These are phyloP conservation scores for Hyaloscypha bicolor DNA, from an alignment of 495 filamentous ascomycete genomes.

Conservation along the genomic window DNA sequence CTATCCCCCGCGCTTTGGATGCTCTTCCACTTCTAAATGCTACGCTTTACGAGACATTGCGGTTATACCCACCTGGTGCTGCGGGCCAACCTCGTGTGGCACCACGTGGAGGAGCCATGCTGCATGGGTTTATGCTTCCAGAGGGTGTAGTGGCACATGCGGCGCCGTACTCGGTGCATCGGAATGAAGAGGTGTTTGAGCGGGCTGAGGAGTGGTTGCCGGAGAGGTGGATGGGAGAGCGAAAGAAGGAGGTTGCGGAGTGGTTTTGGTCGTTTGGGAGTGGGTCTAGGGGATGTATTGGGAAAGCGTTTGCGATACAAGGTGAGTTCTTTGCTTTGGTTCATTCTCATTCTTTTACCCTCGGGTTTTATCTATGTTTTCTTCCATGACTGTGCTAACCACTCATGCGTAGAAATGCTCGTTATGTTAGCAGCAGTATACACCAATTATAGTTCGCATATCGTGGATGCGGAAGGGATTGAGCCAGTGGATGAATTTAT, in stretches of 20 bases:
- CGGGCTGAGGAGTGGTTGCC: conserved; percentile 62
- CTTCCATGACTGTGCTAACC: not conserved
- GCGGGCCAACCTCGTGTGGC: conserved; percentile 74
- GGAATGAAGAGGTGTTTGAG: conserved; percentile 61
- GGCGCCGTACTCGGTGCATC: conserved; percentile 50
- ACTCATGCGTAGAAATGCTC: conserved; percentile 47
- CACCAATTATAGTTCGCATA: conserved; percentile 59
- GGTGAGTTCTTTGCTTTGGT: conserved; percentile 26
- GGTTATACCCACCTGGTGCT: conserved; percentile 71
- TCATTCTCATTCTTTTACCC: not conserved
- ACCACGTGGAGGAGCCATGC: conserved; percentile 48
- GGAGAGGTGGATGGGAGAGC: conserved; percentile 54
- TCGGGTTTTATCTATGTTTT: not conserved
- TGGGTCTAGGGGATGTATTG: conserved; percentile 80
- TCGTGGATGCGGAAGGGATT: conserved; percentile 55
- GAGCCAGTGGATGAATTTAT: conserved; percentile 68
- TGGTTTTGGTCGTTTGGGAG: conserved; percentile 88
- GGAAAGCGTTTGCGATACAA: conserved; percentile 72
- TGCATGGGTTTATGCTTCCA: conserved; percentile 61
- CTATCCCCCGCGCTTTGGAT: conserved; percentile 48
- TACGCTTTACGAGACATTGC: conserved; percentile 71
- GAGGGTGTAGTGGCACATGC: conserved; percentile 66
- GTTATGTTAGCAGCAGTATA: conserved; percentile 62
- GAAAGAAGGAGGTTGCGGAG: conserved; percentile 13
- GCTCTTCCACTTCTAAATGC: conserved; percentile 70